phyloP scores from a whole-genome alignment of 768 basidiomycete genomes.

The Leucosporidium creatinivorum region DNA sequence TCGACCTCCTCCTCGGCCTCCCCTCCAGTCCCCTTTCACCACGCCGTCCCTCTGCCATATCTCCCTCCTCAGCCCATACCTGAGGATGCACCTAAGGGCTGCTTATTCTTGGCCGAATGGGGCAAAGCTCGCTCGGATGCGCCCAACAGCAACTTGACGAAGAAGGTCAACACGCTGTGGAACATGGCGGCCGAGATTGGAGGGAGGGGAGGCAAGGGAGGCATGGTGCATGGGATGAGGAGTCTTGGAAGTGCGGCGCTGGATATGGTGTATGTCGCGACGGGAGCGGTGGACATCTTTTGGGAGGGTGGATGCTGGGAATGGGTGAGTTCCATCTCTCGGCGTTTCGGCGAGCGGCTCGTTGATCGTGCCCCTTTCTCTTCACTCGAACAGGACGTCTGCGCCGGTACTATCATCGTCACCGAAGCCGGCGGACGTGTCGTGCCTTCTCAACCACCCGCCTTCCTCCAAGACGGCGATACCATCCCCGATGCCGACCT shows the following conservation, averaged over 20 bases:
- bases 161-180: slow-evolving; percentile 28
- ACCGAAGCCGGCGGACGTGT: slow-evolving; percentile 29
- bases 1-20: not conserved
- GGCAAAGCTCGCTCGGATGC: slow-evolving; percentile 33
- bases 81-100: slow-evolving; percentile 31
- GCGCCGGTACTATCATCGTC: slow-evolving; percentile 26
- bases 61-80: slow-evolving; percentile 27
- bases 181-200: slow-evolving; percentile 35
- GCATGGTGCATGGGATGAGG: slow-evolving; percentile 36
- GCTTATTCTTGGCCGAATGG: slow-evolving; percentile 36
- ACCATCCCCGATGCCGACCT: slow-evolving; percentile 30
- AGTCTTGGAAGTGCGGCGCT: slow-evolving; percentile 34
- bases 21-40: slow-evolving; percentile 8
- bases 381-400: slow-evolving; percentile 21
- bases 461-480: not conserved
- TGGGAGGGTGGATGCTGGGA: slow-evolving; percentile 25
- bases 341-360: not conserved
- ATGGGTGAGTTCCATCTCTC: slow-evolving; percentile 10
- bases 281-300: slow-evolving; percentile 31
- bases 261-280: slow-evolving; percentile 34
- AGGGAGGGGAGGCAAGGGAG: slow-evolving; percentile 29
- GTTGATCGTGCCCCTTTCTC: not conserved
- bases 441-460: slow-evolving; percentile 26
- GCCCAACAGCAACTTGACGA: slow-evolving; percentile 24
- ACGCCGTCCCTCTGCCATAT: slow-evolving; percentile 32